Percentiles rank a stretch among this genome's conserved stretches.
These are phyloP conservation scores for Helminthosporium solani DNA, from an alignment of 2,329 filamentous ascomycete species.

Conservation along the genomic window DNA sequence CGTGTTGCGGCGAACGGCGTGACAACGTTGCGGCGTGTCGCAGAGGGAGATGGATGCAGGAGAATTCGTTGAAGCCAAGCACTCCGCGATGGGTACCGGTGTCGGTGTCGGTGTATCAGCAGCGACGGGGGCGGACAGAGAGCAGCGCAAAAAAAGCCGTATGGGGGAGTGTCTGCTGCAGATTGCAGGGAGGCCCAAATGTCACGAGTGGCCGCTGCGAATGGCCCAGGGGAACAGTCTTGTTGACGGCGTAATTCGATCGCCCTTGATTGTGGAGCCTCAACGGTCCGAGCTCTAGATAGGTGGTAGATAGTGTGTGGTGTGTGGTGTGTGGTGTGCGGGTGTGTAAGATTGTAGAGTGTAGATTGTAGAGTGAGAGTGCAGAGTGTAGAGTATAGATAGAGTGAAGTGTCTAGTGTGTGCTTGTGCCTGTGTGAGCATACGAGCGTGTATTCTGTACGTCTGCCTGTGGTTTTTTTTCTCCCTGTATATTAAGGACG, in stretches of 20 bases:
- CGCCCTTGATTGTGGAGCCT: constrained; percentile 11
- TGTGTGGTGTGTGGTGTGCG: neutral
- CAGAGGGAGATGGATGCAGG: constrained; percentile 26
- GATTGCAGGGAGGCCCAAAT: constrained; percentile 3
- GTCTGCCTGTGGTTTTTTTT: no score
- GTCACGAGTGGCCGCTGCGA: constrained; percentile 3
- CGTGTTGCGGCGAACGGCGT: constrained; percentile 5
- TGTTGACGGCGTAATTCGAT: neutral
- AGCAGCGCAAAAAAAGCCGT: constrained; percentile 2
- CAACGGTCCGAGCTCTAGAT: constrained; percentile 5
- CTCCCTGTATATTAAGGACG: no score
- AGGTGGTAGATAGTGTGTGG: neutral
- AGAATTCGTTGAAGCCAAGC: constrained; percentile 36
- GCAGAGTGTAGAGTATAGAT: no score
- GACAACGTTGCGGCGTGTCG: constrained; percentile 16
- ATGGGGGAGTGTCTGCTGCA: neutral
- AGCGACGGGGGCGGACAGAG: constrained; percentile 3
- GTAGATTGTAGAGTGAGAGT: no score
- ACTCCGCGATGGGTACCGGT: constrained; percentile 18
- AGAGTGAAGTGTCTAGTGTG: no score
- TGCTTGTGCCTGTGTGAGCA: no score
- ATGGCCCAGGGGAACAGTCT: neutral
- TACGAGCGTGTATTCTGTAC: no score
- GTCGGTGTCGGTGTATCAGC: constrained; percentile 6
- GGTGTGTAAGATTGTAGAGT: no score